Evolutionary conservation across 768 basidiomycete genomes (phyloP), one percentile per base, ranked within the genome.

Genomic region (Asterophora parasitica): DNA sequence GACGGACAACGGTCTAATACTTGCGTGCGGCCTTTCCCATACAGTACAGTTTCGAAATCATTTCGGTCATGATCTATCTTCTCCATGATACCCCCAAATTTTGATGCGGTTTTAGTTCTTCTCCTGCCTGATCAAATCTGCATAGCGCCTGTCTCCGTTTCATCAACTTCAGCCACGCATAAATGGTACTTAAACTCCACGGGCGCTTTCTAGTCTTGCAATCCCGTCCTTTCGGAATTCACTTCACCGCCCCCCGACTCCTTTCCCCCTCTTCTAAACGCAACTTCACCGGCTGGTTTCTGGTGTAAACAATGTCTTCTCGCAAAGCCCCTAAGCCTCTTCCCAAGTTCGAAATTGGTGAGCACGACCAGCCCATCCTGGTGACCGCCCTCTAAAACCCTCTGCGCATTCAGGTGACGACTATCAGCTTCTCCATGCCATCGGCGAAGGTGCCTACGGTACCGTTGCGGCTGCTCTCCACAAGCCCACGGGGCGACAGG

Each of bases 391-490:
- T 41, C 39, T 40, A 20, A 38, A 17, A 6, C 6, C 23, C 28
- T 30, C 10, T 19, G 26, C 6, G 19, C 16, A 10, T 49, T 12
- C 34, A 87, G 85, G 83, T 52, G 76, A 83, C 44, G 79, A 87
- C 62, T 90, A 89, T 65, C 78, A 83, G 58, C 66, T 89, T 51
- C 70, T 88, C 60, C 78, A 86, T 61, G 73, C 78, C 46, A 82
- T 92, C 48, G 88, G 87, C 38, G 88, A 90, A 69, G 88, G 92
- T 46, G 89, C 91, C 39, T 92, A 93, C 61, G 93, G 92, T 26
- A 90, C 87, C 16, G 92, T 96, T 42, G 88, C 80, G 47, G 88
- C 92, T 46, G 94, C 93, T 28, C 70, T 87, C 31, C 92, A 96
- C 69, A 79, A 81, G 57, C 86, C 88, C 4, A 81, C 83, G 7